Conservation (phyloP, 305 asterid genomes). For the Nicotiana rustica region DNA sequence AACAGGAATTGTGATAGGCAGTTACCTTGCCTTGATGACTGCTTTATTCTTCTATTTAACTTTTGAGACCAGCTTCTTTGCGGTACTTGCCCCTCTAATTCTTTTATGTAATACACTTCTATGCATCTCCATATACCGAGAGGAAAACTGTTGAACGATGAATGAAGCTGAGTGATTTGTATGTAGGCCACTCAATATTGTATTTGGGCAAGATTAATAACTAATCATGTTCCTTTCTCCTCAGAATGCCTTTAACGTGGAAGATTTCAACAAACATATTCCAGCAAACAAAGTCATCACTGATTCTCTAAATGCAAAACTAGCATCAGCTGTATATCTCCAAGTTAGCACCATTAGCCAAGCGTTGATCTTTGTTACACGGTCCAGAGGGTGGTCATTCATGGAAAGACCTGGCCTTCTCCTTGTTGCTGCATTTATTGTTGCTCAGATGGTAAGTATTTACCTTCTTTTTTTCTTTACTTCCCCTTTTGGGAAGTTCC, state of each 20-base stretch:
- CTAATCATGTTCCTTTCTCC: constrained; percentile 1
- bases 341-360: constrained; percentile 91
- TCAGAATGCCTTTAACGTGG: constrained; percentile 31
- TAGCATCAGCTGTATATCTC: constrained; percentile 64
- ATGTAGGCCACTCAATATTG: background rate
- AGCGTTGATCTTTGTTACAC: constrained; percentile 84
- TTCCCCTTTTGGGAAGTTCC: background rate
- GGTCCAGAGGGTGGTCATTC: constrained; percentile 90
- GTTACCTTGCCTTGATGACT: constrained; percentile 78
- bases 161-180: background rate
- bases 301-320: constrained; percentile 32
- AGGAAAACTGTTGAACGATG: background rate
- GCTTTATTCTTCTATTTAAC: constrained; percentile 69
- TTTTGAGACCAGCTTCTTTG: constrained; percentile 69
- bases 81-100: constrained; percentile 46
- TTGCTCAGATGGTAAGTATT: constrained; percentile 76
- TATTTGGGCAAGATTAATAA: background rate
- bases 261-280: constrained; percentile 41
- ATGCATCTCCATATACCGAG: background rate
- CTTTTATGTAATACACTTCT: background rate
- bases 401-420: constrained; percentile 83
- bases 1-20: constrained; percentile 74
- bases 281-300: constrained; percentile 49
- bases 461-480: background rate
- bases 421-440: constrained; percentile 64